Evolutionary conservation across 2,329 filamentous ascomycete genomes (phyloP).

Genomic region (Colletotrichum plurivorum): DNA sequence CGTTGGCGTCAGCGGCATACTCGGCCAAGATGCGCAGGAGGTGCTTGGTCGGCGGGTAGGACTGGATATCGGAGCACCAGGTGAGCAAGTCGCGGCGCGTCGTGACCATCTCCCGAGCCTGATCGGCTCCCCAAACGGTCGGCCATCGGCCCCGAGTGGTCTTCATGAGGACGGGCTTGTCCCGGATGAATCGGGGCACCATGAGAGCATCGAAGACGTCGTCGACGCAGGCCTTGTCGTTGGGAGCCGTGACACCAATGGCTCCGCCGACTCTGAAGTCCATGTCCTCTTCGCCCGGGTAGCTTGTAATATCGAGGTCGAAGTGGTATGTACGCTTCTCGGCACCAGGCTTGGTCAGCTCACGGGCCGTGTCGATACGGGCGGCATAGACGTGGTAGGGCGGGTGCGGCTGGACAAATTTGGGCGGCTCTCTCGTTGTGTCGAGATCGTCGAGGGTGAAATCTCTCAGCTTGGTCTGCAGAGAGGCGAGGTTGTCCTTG

Average conservation of each 20-base stretch:
- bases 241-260: constrained; percentile 93
- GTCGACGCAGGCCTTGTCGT: constrained; percentile 82
- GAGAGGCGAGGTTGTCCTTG: constrained; percentile 46
- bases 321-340: constrained; percentile 99
- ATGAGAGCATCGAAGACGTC: constrained; percentile 86
- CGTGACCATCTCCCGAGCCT: constrained; percentile 87
- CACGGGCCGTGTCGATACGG: constrained; percentile 86
- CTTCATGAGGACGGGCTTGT: constrained; percentile 84
- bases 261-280: constrained; percentile 98
- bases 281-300: constrained; percentile 84
- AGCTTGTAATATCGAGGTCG: constrained; percentile 95
- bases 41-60: constrained; percentile 89
- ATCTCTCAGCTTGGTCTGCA: constrained; percentile 44
- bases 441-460: constrained; percentile 62
- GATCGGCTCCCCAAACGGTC: constrained; percentile 96
- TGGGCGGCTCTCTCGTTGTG: constrained; percentile 80
- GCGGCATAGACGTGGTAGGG: constrained; percentile 93
- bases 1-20: constrained; percentile 82
- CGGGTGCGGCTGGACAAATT: constrained; percentile 93
- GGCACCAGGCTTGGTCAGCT: constrained; percentile 88
- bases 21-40: constrained; percentile 90
- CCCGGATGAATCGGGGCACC: constrained; percentile 85
- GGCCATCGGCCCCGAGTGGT: constrained; percentile 92
- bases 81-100: constrained; percentile 93
- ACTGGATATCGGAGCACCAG: constrained; percentile 96